These are phyloP conservation scores for Phytophthora litchii DNA, from an alignment of 352 stramenopile genomes.

Conservation along the genomic window DNA sequence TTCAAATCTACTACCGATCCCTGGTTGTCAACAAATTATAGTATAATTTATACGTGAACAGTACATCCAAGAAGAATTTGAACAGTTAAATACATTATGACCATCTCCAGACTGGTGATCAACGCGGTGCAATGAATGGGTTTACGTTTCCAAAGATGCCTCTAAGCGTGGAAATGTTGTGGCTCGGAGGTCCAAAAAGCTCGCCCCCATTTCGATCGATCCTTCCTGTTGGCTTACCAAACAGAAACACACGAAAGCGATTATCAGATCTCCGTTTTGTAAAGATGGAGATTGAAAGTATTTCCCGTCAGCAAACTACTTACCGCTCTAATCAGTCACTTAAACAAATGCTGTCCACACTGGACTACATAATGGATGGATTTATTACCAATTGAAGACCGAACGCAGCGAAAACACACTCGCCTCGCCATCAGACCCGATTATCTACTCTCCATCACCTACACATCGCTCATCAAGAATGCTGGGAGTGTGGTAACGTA, in stretches of 20 bases:
- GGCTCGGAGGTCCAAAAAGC: conserved; percentile 2
- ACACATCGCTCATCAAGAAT: neutral
- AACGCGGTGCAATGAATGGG: neutral
- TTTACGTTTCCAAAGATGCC: neutral
- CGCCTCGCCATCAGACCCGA: no score
- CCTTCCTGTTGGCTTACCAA: neutral
- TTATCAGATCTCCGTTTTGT: conserved; percentile 4
- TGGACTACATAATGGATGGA: no score
- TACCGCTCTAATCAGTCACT: neutral
- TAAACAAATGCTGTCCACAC: no score
- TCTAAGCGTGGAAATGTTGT: neutral
- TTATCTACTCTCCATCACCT: neutral
- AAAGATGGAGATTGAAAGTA: neutral
- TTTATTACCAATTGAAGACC: no score
- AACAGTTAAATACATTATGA: neutral
- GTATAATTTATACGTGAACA: neutral
- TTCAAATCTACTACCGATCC: no score
- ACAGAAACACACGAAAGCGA: conserved; percentile 2
- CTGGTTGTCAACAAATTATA: no score
- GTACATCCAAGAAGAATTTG: neutral
- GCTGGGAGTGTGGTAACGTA: neutral
- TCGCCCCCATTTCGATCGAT: no score
- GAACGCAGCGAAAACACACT: no score
- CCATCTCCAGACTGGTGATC: neutral
- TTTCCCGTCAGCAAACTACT: neutral